A percentile compares a stretch with the other conserved stretches of the same genome.
Conservation (phyloP, 495 filamentous ascomycete species). For the Talaromyces stipitatus region DNA sequence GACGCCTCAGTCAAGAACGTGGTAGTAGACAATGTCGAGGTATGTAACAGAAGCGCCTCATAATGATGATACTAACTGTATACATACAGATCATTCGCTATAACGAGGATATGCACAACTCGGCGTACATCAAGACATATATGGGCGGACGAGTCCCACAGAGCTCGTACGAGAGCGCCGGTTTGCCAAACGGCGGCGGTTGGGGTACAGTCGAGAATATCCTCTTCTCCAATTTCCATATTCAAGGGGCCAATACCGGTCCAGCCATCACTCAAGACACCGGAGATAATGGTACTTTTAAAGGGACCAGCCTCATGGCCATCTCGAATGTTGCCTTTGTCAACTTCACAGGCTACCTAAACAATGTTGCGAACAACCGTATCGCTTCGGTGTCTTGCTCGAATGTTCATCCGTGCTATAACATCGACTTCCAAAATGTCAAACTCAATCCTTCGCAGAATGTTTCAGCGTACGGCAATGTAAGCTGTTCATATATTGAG, state of each 20-base stretch:
- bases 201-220: constrained; percentile 47
- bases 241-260: constrained; percentile 34
- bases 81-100: constrained; percentile 26
- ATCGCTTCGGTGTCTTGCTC: constrained; percentile 39
- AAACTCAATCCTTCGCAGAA: constrained; percentile 23
- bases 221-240: constrained; percentile 44
- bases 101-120: constrained; percentile 42
- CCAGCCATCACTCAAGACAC: constrained; percentile 39
- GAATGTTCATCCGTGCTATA: constrained; percentile 38
- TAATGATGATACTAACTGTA: not conserved
- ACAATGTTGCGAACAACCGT: constrained; percentile 11
- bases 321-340: constrained; percentile 43
- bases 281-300: constrained; percentile 44
- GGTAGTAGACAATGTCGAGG: constrained; percentile 34
- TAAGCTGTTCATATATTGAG: constrained; percentile 32
- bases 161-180: constrained; percentile 38
- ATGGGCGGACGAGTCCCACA: constrained; percentile 39
- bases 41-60: not conserved
- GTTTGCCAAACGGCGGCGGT: constrained; percentile 40
- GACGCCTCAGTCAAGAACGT: constrained; percentile 44
- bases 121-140: constrained; percentile 54
- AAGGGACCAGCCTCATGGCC: constrained; percentile 42
- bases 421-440: constrained; percentile 38
- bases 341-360: constrained; percentile 45
- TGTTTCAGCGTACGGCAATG: constrained; percentile 21